These are phyloP conservation scores for Phaffomyces opuntiae DNA, from an alignment of 805 yeast genomes.

Conservation along the genomic window DNA sequence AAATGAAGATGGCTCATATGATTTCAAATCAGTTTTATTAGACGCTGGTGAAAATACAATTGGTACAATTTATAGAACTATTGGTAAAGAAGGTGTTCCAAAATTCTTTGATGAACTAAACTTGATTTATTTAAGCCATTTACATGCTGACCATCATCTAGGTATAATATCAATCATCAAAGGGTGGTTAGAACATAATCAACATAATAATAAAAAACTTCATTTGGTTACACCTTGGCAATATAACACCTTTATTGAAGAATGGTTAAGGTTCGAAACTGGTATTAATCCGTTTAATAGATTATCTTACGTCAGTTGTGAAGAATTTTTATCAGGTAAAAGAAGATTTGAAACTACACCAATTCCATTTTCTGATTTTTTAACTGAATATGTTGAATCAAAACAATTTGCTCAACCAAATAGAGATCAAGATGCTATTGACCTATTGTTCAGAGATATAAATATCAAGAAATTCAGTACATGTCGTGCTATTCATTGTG, in stretches of 20 bases:
- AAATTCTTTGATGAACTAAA: conserved; percentile 53
- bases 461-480: conserved; percentile 42
- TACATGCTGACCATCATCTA: conserved; percentile 96
- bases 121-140: conserved; percentile 71
- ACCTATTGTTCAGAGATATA: conserved; percentile 33
- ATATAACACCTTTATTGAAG: conserved; percentile 56
- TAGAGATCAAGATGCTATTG: conserved; percentile 24
- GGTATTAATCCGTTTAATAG: conserved; percentile 30
- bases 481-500: conserved; percentile 80
- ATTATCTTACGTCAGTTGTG: conserved; percentile 52
- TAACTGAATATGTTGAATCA: not conserved
- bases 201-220: conserved; percentile 34
- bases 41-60: conserved; percentile 97
- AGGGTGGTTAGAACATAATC: conserved; percentile 51
- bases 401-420: not conserved
- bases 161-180: conserved; percentile 68
- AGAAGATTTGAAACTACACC: conserved; percentile 27
- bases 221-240: conserved; percentile 72
- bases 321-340: conserved; percentile 40
- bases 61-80: conserved; percentile 61
- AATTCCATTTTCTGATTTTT: conserved; percentile 20
- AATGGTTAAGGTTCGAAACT: conserved; percentile 53
- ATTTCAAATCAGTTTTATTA: conserved; percentile 46
- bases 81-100: conserved; percentile 38
- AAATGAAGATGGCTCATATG: conserved; percentile 12